Percentiles rank a stretch among this genome's conserved stretches.
Conservation (phyloP, 768 basidiomycete genomes). For the Exidia glandulosa region DNA sequence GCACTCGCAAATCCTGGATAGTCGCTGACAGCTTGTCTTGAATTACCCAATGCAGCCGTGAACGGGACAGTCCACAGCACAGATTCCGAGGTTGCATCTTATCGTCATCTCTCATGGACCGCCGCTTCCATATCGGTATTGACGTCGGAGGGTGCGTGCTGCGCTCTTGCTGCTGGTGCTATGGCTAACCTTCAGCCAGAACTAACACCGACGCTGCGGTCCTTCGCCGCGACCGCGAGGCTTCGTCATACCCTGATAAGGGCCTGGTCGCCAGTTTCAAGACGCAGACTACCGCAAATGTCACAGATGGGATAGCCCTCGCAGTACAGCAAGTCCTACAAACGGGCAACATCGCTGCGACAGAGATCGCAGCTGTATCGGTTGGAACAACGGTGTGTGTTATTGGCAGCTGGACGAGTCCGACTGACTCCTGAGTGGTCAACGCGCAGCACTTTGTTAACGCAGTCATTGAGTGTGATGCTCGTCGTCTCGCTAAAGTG, state of each 20-base stretch:
- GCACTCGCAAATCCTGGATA: too few relatives aligned
- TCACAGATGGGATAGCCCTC: slow-evolving; percentile 46
- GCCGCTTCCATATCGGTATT: slow-evolving; percentile 8
- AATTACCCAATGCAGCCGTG: too few relatives aligned
- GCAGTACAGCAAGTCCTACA: slow-evolving; percentile 38
- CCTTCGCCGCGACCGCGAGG: slow-evolving; percentile 19
- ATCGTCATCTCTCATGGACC: not conserved
- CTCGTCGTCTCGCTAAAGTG: slow-evolving; percentile 41
- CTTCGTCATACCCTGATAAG: slow-evolving; percentile 21
- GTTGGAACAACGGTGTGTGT: slow-evolving; percentile 48
- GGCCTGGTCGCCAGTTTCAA: slow-evolving; percentile 33
- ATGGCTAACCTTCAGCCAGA: slow-evolving; percentile 9
- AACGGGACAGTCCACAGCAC: too few relatives aligned
- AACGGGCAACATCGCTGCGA: slow-evolving; percentile 23
- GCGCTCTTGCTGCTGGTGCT: slow-evolving; percentile 1
- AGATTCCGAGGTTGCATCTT: too few relatives aligned
- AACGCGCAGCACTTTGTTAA: slow-evolving; percentile 39
- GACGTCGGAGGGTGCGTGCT: slow-evolving; percentile 10
- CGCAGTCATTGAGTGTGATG: slow-evolving; percentile 47
- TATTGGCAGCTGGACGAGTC: not conserved
- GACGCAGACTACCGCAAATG: slow-evolving; percentile 42
- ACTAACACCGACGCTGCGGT: slow-evolving; percentile 33
- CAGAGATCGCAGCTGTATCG: slow-evolving; percentile 36
- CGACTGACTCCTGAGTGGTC: slow-evolving; percentile 8
- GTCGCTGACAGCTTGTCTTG: too few relatives aligned